These are phyloP conservation scores for Artemisia argyi DNA, from an alignment of 129 eudicot genomes.

Conservation along the genomic window DNA sequence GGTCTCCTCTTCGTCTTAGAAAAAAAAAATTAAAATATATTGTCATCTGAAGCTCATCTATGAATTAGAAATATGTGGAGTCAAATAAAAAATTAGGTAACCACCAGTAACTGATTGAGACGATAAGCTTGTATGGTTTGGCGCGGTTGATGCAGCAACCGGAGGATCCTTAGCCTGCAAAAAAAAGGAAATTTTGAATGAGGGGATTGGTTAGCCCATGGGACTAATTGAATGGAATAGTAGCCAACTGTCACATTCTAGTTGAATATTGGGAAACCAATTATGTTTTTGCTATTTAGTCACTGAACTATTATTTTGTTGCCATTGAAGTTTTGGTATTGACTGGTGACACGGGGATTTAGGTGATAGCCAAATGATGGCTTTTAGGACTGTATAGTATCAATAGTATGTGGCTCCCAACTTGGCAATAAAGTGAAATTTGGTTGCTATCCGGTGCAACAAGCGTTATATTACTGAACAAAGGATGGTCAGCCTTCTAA, in stretches of 20 bases:
- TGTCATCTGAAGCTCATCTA: neutral
- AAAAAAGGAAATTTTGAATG: neutral
- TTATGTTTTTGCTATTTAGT: neutral
- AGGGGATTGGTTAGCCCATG: conserved; percentile 6
- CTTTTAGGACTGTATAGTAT: too few relatives aligned
- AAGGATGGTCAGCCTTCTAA: neutral
- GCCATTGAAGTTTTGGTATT: too few relatives aligned
- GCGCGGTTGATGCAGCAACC: conserved; percentile 31
- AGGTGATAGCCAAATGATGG: too few relatives aligned
- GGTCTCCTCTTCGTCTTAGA: conserved; percentile 52
- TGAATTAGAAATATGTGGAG: neutral
- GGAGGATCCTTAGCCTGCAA: conserved; percentile 45
- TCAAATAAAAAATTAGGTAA: conserved; percentile 23
- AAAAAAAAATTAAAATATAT: neutral
- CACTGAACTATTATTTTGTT: too few relatives aligned
- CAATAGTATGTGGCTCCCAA: too few relatives aligned
- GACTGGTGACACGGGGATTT: too few relatives aligned
- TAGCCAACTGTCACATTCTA: neutral
- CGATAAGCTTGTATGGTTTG: conserved; percentile 34
- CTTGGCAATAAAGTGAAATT: too few relatives aligned
- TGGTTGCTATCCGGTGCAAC: too few relatives aligned
- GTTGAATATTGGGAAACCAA: neutral
- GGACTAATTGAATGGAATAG: neutral
- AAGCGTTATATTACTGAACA: too few relatives aligned
- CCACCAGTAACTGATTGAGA: conserved; percentile 46